phyloP scores from a whole-genome alignment of 129 eudicot species.

The Apium graveolens region DNA sequence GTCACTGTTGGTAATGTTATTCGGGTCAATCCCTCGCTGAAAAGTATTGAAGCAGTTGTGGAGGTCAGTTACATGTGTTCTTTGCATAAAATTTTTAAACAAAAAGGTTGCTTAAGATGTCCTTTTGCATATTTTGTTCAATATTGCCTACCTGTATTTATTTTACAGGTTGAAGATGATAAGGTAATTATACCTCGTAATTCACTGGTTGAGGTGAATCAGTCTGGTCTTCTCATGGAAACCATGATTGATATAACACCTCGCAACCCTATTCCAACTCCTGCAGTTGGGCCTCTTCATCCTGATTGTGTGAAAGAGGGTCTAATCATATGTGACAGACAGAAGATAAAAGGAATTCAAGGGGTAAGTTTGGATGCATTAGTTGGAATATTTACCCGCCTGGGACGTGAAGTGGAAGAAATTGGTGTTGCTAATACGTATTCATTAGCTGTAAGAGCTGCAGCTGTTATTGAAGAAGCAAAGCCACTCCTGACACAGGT shows the following conservation, averaged over 20 bases:
- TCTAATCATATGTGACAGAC: slow-evolving; percentile 71
- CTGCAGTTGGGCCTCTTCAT: slow-evolving; percentile 76
- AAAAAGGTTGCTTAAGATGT: neutral
- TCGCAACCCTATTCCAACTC: slow-evolving; percentile 69
- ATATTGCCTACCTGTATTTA: neutral
- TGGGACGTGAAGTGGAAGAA: slow-evolving; percentile 81
- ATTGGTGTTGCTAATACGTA: slow-evolving; percentile 80
- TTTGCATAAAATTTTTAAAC: neutral
- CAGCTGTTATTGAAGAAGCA: slow-evolving; percentile 73
- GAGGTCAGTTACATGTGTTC: slow-evolving; percentile 49
- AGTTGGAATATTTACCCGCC: slow-evolving; percentile 78
- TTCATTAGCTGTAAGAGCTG: slow-evolving; percentile 63
- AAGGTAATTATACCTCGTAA: slow-evolving; percentile 72
- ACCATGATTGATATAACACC: slow-evolving; percentile 94
- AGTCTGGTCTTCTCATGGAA: slow-evolving; percentile 93
- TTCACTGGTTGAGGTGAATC: slow-evolving; percentile 83
- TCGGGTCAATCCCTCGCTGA: slow-evolving; percentile 75
- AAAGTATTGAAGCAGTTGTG: slow-evolving; percentile 70
- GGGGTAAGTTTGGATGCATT: slow-evolving; percentile 94
- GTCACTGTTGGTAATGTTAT: slow-evolving; percentile 84
- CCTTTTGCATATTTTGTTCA: neutral
- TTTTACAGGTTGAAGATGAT: slow-evolving; percentile 79
- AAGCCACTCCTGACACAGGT: slow-evolving; percentile 79
- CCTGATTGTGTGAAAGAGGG: slow-evolving; percentile 73
- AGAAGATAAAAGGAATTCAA: slow-evolving; percentile 66